These are phyloP conservation scores for Keithomyces neogunnii DNA, from an alignment of 2,329 filamentous ascomycete species.

Conservation along the genomic window DNA sequence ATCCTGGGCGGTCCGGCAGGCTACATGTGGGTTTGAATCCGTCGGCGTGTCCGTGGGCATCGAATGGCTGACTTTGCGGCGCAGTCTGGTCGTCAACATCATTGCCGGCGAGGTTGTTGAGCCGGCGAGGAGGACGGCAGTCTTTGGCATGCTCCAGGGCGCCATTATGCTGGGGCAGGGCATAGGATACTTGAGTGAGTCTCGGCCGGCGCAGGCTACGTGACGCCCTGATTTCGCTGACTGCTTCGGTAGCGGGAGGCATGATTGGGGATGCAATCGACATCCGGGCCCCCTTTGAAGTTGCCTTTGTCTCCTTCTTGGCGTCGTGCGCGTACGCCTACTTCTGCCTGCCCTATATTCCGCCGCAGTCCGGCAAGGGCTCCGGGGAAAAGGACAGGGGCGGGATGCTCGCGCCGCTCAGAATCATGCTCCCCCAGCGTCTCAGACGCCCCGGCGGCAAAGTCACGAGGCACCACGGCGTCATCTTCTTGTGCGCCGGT, in stretches of 20 bases:
- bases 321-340: conserved; percentile 32
- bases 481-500: conserved; percentile 54
- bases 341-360: conserved; percentile 40
- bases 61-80: neutral
- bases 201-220: neutral
- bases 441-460: conserved; percentile 42
- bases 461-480: conserved; percentile 47
- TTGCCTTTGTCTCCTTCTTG: conserved; percentile 50
- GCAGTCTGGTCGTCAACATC: conserved; percentile 54
- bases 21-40: conserved; percentile 40
- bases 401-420: conserved; percentile 55
- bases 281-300: conserved; percentile 56
- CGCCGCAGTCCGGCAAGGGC: conserved; percentile 28
- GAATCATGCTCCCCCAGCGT: conserved; percentile 50
- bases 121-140: conserved; percentile 50
- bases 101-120: conserved; percentile 58
- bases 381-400: conserved; percentile 15
- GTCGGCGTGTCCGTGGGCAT: neutral
- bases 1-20: conserved; percentile 60
- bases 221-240: too few species aligned
- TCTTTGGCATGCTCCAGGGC: conserved; percentile 58
- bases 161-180: conserved; percentile 59
- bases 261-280: conserved; percentile 54
- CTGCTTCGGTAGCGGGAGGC: conserved; percentile 41
- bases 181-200: conserved; percentile 47